Base-by-base conservation (phyloP, 176 grass and related monocot genomes). In the Eleusine indica region DNA sequence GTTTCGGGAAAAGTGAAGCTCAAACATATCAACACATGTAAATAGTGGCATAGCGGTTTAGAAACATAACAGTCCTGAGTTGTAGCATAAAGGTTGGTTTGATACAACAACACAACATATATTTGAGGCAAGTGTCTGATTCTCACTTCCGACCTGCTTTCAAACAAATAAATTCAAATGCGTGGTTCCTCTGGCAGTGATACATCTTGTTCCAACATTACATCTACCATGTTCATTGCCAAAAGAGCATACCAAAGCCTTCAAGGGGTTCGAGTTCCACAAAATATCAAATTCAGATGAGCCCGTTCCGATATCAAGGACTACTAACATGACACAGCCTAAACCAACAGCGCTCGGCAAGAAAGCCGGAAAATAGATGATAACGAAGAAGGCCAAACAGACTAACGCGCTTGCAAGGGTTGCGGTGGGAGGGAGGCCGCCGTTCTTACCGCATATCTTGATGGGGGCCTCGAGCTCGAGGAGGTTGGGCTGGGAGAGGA, bases 391-490 rank as follows among this genome's bases (percentile, higher is more conserved):
- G 10, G 18, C 63, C 43, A 9, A 35, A 66, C 9, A 65, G 16
- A 62, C 17, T 29, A 0, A 57, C 10, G 14, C 19, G 21, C 54
- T 10, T 30, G 4, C 13, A 32, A 78, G 41, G 65, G 78, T 19
- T 18, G 52, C 49, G 4, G 16, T 9, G 57, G 2, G 22, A 14
- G 56, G 56, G 19, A 22, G 19, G 56, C 7, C 19, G 41, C 38
- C 10, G 37, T 19, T 53, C 46, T 65, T 90, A 93, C 96, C 96
- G 72, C 96, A 98, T 44, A 95, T 87, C 83, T 98, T 98, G 85
- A 95, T 98, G 56, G 91, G 96, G 11, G 96, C 96, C 78, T 95
- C 96, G 66, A 98, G 88, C 85, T 95, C 96, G 19, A 98, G 78
- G 38, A 98, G 91, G 84, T 95, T 93, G 32, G 96, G 96, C 69